Evolutionary conservation across 2,329 filamentous ascomycete genomes (phyloP).

Genomic region (Epichloe sp.): DNA sequence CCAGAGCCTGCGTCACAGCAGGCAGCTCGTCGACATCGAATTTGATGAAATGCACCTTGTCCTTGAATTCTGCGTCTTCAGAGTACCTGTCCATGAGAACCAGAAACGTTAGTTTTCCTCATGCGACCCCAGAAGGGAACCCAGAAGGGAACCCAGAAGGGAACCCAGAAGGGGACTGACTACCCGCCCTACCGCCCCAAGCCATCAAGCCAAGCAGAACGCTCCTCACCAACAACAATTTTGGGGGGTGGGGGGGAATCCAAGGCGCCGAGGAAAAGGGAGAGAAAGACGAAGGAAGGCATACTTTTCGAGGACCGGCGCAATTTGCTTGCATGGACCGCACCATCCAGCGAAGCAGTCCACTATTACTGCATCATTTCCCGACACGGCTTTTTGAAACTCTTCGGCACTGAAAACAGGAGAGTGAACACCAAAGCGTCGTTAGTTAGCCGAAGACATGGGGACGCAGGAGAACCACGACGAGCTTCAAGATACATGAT

Average conservation of each 20-base stretch:
- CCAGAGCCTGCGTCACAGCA: conserved; percentile 61
- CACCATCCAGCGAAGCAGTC: conserved; percentile 89
- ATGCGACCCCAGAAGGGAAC: too few relatives aligned
- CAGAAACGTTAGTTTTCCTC: neutral
- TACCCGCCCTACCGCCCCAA: too few relatives aligned
- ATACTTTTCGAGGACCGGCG: conserved; percentile 46
- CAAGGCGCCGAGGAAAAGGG: neutral
- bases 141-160: too few relatives aligned
- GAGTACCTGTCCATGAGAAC: conserved; percentile 10
- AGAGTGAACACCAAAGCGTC: neutral
- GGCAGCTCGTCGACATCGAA: conserved; percentile 75
- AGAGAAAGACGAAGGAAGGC: neutral
- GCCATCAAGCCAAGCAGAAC: too few relatives aligned
- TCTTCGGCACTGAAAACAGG: conserved; percentile 36
- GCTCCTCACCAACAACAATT: too few relatives aligned
- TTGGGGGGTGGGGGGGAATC: too few relatives aligned
- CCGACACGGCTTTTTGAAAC: conserved; percentile 40
- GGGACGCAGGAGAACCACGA: too few relatives aligned
- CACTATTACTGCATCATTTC: conserved; percentile 52
- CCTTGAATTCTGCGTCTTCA: conserved; percentile 33
- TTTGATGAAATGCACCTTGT: conserved; percentile 66
- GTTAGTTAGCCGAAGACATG: too few relatives aligned
- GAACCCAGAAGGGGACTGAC: too few relatives aligned
- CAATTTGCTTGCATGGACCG: conserved; percentile 83
- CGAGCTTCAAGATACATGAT: too few relatives aligned